Percentiles rank a stretch among this genome's conserved stretches.
phyloP scores from a whole-genome alignment of 176 grass and related monocot genomes.

The Bonia amplexicaulis region DNA sequence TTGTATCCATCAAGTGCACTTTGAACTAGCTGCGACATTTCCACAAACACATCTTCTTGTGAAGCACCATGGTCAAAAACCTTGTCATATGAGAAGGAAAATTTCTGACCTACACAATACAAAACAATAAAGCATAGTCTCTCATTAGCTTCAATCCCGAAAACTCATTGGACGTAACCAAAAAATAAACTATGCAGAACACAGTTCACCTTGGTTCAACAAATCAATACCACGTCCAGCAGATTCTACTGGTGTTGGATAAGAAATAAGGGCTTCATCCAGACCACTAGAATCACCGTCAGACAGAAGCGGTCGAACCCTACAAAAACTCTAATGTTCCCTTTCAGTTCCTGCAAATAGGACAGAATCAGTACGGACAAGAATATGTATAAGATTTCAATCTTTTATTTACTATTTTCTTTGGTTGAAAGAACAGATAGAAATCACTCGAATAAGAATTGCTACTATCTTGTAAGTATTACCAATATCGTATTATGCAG shows the following conservation, averaged over 20 bases:
- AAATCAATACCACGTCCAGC: constrained; percentile 72
- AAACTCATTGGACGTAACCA: neutral
- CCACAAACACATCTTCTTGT: constrained; percentile 88
- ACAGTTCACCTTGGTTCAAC: constrained; percentile 49
- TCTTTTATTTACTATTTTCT: neutral
- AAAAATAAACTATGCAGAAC: neutral
- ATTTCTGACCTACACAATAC: constrained; percentile 54
- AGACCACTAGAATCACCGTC: constrained; percentile 41
- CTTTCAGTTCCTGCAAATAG: constrained; percentile 81
- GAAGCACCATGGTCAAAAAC: constrained; percentile 74
- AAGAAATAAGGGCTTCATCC: constrained; percentile 57
- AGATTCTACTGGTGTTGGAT: constrained; percentile 70
- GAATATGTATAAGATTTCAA: neutral
- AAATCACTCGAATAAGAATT: neutral
- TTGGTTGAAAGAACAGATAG: neutral
- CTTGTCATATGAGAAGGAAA: constrained; percentile 89
- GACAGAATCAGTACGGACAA: neutral
- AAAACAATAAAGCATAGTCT: neutral
- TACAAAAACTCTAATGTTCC: constrained; percentile 94
- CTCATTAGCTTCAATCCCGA: neutral
- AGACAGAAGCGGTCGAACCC: constrained; percentile 65
- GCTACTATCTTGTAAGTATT: neutral
- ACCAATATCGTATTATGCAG: constrained; percentile 97
- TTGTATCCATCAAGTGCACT: constrained; percentile 97
- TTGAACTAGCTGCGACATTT: constrained; percentile 93